These are phyloP conservation scores for Hansenula lynferdii DNA, from an alignment of 1,139 yeast genomes.

Conservation along the genomic window DNA sequence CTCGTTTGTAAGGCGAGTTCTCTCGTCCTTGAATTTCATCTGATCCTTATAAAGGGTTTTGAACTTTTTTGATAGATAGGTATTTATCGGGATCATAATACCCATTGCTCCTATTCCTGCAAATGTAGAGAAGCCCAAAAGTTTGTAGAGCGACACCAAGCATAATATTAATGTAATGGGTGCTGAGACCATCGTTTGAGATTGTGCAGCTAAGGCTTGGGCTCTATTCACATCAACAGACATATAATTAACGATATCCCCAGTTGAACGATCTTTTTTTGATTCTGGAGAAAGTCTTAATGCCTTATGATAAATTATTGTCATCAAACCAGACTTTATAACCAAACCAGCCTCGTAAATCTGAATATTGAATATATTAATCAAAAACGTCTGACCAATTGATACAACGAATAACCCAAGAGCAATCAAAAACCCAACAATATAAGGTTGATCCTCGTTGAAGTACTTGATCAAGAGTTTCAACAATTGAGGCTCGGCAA, in stretches of 20 bases:
- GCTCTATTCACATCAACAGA: slow-evolving; percentile 57
- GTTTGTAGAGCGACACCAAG: slow-evolving; percentile 46
- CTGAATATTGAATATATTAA: slow-evolving; percentile 47
- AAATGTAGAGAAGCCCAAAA: slow-evolving; percentile 58
- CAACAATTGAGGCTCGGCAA: slow-evolving; percentile 54
- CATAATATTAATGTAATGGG: slow-evolving; percentile 56
- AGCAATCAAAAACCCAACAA: slow-evolving; percentile 50
- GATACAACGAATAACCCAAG: slow-evolving; percentile 45
- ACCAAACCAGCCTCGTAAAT: slow-evolving; percentile 50
- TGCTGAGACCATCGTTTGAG: slow-evolving; percentile 52
- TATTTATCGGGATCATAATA: slow-evolving; percentile 55
- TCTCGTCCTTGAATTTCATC: slow-evolving; percentile 62
- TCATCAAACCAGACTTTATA: slow-evolving; percentile 44
- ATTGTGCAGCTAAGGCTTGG: slow-evolving; percentile 45
- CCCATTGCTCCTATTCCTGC: slow-evolving; percentile 52
- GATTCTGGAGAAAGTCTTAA: slow-evolving; percentile 44
- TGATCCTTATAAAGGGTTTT: slow-evolving; percentile 50
- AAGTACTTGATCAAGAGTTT: slow-evolving; percentile 45
- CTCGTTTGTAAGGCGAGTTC: slow-evolving; percentile 56
- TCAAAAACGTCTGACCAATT: slow-evolving; percentile 39
- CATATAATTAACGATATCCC: slow-evolving; percentile 53
- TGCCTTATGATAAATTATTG: slow-evolving; percentile 49
- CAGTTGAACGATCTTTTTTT: slow-evolving; percentile 41
- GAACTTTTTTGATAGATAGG: slow-evolving; percentile 41
- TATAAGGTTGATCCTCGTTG: slow-evolving; percentile 33